Conservation (phyloP, 176 grass and related monocot genomes). For the Cenchrus fungigraminus region DNA sequence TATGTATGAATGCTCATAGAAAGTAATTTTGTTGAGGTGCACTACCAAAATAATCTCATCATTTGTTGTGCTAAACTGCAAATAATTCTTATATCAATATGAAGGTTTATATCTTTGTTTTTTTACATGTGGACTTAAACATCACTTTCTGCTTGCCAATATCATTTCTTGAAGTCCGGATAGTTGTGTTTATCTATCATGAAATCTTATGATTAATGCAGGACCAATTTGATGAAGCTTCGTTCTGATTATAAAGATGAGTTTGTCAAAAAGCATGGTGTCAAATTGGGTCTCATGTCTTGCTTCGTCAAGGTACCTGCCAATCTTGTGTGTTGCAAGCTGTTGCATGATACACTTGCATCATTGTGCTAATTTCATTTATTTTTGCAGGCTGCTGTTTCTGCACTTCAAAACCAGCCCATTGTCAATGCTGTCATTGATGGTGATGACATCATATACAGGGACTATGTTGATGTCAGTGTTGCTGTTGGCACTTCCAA, state of each 20-base stretch:
- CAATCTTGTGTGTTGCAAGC: not conserved
- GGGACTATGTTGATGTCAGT: conserved; percentile 89
- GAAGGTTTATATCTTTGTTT: not conserved
- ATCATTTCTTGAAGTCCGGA: not conserved
- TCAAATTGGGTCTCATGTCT: conserved; percentile 98
- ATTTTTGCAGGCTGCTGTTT: conserved; percentile 72
- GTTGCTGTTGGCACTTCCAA: conserved; percentile 96
- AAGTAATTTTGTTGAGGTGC: not conserved
- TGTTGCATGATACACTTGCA: not conserved
- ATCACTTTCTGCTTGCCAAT: conserved; percentile 4
- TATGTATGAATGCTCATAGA: not conserved
- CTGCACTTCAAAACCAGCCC: conserved; percentile 90
- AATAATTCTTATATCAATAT: not conserved
- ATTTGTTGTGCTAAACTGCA: not conserved
- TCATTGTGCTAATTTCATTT: conserved; percentile 35
- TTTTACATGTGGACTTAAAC: not conserved
- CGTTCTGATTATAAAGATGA: conserved; percentile 97
- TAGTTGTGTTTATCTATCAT: not conserved
- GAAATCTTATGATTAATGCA: conserved; percentile 23
- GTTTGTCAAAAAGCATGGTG: conserved; percentile 82
- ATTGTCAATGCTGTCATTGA: conserved; percentile 96
- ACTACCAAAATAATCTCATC: not conserved
- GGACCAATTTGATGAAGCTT: conserved; percentile 99
- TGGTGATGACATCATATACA: conserved; percentile 96
- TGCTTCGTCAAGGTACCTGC: conserved; percentile 84